A percentile compares a stretch with the other conserved stretches of the same genome.
Conservation (phyloP, 306 rosid species). For the Canavalia gladiata region DNA sequence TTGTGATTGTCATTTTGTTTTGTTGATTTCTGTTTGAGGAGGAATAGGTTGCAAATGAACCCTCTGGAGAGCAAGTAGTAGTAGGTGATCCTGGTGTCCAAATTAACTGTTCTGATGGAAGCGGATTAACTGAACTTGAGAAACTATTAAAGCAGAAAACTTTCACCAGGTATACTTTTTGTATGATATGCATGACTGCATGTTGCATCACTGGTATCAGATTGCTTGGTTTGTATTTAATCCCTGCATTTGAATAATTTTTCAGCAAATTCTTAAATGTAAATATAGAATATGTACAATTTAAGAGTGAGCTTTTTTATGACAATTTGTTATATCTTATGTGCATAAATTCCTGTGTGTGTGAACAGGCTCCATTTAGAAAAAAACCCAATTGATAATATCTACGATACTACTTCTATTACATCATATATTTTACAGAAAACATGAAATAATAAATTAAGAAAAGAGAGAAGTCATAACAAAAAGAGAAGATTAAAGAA, state of each 20-base stretch:
- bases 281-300: too few species aligned
- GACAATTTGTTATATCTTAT: slow-evolving; percentile 30
- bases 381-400: too few species aligned
- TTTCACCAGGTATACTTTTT: slow-evolving; percentile 77
- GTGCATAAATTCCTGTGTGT: not conserved
- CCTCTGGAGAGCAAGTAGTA: slow-evolving; percentile 55
- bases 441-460: too few species aligned
- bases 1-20: slow-evolving; percentile 20
- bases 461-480: too few species aligned
- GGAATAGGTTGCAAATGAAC: slow-evolving; percentile 54
- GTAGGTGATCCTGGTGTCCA: slow-evolving; percentile 52
- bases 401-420: too few species aligned
- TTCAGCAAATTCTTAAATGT: slow-evolving; percentile 1
- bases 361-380: too few species aligned
- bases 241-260: not conserved
- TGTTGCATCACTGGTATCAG: slow-evolving; percentile 35
- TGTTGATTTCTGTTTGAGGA: slow-evolving; percentile 39
- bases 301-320: too few species aligned
- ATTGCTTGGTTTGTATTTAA: not conserved
- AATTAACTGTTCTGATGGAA: slow-evolving; percentile 53
- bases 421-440: too few species aligned
- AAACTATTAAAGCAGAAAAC: slow-evolving; percentile 81
- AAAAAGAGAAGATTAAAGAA: not conserved
- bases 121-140: slow-evolving; percentile 74
- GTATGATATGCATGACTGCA: slow-evolving; percentile 22